These are phyloP conservation scores for Trichoderma aggressivum DNA, from an alignment of 2,329 filamentous ascomycete species.

Conservation along the genomic window DNA sequence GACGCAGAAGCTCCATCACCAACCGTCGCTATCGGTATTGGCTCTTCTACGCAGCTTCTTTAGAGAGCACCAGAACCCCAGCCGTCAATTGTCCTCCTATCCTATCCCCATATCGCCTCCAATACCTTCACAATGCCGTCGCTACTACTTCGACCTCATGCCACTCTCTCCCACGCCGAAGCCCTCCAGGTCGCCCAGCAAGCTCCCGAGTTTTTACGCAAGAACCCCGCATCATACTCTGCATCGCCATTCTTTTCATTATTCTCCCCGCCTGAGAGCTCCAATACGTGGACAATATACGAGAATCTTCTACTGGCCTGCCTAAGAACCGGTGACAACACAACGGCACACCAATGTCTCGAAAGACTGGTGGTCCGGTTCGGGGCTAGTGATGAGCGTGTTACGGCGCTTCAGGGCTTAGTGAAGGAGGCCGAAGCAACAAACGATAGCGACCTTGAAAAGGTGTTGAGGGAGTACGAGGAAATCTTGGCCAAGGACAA, in stretches of 20 bases:
- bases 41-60: not conserved
- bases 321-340: constrained; percentile 78
- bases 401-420: constrained; percentile 78
- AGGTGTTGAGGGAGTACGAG: constrained; percentile 74
- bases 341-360: constrained; percentile 71
- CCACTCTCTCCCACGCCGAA: constrained; percentile 53
- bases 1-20: not conserved
- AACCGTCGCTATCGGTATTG: not conserved
- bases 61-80: not conserved
- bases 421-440: constrained; percentile 79
- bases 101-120: not conserved
- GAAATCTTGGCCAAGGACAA: constrained; percentile 68
- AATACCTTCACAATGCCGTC: constrained; percentile 41
- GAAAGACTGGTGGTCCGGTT: constrained; percentile 76
- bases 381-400: constrained; percentile 76
- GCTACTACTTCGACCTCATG: constrained; percentile 55
- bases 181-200: constrained; percentile 59
- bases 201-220: constrained; percentile 55
- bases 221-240: constrained; percentile 52
- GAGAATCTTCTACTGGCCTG: constrained; percentile 85
- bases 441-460: constrained; percentile 61
- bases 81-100: not conserved
- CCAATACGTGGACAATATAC: constrained; percentile 79
- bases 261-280: constrained; percentile 61
- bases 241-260: constrained; percentile 53